Evolutionary conservation across 192 early-diverging fungal genomes (phyloP), one percentile per base, ranked within the genome.

Genomic region (Entophlyctis luteolus): DNA sequence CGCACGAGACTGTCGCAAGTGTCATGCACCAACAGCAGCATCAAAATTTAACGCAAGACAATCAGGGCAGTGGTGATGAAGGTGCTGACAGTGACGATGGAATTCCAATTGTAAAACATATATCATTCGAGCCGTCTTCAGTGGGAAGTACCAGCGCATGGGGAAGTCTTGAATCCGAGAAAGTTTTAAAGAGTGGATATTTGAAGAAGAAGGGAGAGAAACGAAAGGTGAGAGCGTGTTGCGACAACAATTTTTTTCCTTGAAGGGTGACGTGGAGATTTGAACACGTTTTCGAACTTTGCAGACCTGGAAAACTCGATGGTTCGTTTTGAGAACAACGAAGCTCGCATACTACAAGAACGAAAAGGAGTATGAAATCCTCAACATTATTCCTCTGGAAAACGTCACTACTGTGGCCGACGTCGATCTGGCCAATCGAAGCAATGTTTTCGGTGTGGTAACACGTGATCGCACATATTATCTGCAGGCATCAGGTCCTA

Each of bases 321-420:
- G 89, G 90, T 93, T 93, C 74, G 90, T 93, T 6, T 79, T 93
- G 49, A 69, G 89, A 45, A 79, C 90, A 22, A 87, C 87, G 0
- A 86, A 86, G 65, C 73, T 93, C n/a, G 86, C 88, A 0, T 89
- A 91, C 65, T 93, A 93, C 75, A 88, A 93, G 68, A 89, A 90
- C 67, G 86, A 86, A 25, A 89, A 90, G 84, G 91, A 93, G 70
- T 93, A 93, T 72, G 85, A 90, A 72, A 75, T 91, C 14, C 71
- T 90, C 10, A 81, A 85, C 50, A 86, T 89, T 55, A 86, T 93
- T 59, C 82, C 88, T 56, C 72, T 91, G 56, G 71, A 83, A 32
- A 86, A 88, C 53, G 72, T 93, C 23, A 84, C 88, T 67, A 79
- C 86, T 42, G 81, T 89, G 27, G 87, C 87, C 2, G 85, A 89